phyloP scores from a whole-genome alignment of 2,329 filamentous ascomycete genomes.

The Colletotrichum musicola region DNA sequence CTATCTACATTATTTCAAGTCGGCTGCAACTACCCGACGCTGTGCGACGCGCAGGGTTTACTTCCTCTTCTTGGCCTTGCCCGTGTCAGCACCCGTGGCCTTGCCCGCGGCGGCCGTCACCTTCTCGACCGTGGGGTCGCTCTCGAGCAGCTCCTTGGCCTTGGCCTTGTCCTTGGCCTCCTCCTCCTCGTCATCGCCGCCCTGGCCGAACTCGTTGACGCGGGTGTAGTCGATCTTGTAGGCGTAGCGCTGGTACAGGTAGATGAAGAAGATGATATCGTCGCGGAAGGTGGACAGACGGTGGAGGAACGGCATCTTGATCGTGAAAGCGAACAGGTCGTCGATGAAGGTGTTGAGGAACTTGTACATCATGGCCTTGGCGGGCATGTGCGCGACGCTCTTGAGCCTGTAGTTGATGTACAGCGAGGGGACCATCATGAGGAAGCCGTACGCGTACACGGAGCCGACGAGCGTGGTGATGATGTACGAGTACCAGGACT shows the following conservation, averaged over 20 bases:
- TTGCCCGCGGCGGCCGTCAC: slow-evolving; percentile 49
- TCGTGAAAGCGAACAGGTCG: slow-evolving; percentile 97
- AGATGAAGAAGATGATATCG: slow-evolving; percentile 98
- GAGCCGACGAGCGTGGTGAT: slow-evolving; percentile 95
- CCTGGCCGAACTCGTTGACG: slow-evolving; percentile 98
- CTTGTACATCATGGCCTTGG: slow-evolving; percentile 97
- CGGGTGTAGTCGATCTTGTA: slow-evolving; percentile 93
- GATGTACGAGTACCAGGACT: slow-evolving; percentile 97
- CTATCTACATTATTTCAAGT: slow-evolving; percentile 7
- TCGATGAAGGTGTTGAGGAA: slow-evolving; percentile 99
- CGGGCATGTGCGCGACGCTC: slow-evolving; percentile 96
- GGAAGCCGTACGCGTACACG: slow-evolving; percentile 97
- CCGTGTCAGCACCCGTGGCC: slow-evolving; percentile 63
- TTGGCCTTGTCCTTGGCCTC: slow-evolving; percentile 55
- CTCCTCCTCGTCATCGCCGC: slow-evolving; percentile 86
- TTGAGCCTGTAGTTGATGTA: slow-evolving; percentile 99
- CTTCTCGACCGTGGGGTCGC: slow-evolving; percentile 51
- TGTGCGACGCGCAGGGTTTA: slow-evolving; percentile 40
- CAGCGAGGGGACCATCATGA: slow-evolving; percentile 98
- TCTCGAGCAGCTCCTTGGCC: slow-evolving; percentile 48
- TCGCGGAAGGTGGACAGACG: slow-evolving; percentile 92
- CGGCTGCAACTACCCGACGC: slow-evolving; percentile 14
- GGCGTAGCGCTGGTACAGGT: slow-evolving; percentile 92
- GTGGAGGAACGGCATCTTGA: slow-evolving; percentile 98
- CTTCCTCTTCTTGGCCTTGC: slow-evolving; percentile 59